A percentile compares a stretch with the other conserved stretches of the same genome.
These are phyloP conservation scores for Bothriochloa decipiens DNA, from an alignment of 176 grass and related monocot genomes.

Conservation along the genomic window DNA sequence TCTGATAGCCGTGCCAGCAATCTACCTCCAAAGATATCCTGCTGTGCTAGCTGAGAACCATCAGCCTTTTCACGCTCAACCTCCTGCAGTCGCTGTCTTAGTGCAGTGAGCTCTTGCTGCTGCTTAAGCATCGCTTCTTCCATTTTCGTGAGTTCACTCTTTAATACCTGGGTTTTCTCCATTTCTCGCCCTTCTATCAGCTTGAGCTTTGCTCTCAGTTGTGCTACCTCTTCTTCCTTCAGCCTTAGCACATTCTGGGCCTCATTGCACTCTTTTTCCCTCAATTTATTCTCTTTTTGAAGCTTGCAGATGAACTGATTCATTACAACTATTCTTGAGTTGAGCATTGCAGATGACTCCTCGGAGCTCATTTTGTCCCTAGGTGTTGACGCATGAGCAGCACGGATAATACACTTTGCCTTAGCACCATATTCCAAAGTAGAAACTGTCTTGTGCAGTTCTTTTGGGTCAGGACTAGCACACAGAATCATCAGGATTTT, in stretches of 20 bases:
- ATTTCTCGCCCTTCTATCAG: constrained; percentile 54
- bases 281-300: constrained; percentile 68
- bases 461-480: constrained; percentile 87
- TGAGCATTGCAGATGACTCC: constrained; percentile 65
- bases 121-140: constrained; percentile 61
- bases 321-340: constrained; percentile 76
- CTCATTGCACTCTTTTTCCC: constrained; percentile 67
- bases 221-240: constrained; percentile 73
- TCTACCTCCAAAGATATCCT: constrained; percentile 53
- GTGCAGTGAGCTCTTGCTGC: constrained; percentile 52
- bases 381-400: constrained; percentile 64
- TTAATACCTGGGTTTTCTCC: constrained; percentile 48
- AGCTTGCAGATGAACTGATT: constrained; percentile 88
- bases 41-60: constrained; percentile 28
- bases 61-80: constrained; percentile 50
- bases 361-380: constrained; percentile 66
- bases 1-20: constrained; percentile 60
- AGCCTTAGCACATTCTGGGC: constrained; percentile 46
- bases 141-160: constrained; percentile 55
- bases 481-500: constrained; percentile 99
- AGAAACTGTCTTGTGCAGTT: constrained; percentile 90
- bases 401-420: constrained; percentile 91
- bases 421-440: constrained; percentile 95
- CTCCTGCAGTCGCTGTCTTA: constrained; percentile 64
- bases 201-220: constrained; percentile 49